These are phyloP conservation scores for Candida montana DNA, from an alignment of 805 yeast genomes.

Conservation along the genomic window DNA sequence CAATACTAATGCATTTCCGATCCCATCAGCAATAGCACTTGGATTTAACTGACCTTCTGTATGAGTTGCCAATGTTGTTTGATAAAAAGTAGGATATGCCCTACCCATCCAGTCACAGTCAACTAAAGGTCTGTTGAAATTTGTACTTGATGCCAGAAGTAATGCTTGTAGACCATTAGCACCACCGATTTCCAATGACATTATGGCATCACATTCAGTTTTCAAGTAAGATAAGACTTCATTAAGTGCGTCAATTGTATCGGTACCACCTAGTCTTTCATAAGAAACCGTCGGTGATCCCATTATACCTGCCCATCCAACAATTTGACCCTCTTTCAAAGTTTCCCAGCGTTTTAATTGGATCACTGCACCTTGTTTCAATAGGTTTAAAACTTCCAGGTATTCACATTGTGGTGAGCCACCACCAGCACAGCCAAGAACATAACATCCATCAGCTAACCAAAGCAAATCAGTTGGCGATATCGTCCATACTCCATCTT, in stretches of 20 bases:
- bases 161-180: conserved; percentile 33
- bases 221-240: conserved; percentile 26
- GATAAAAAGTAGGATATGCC: conserved; percentile 43
- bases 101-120: conserved; percentile 42
- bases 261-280: conserved; percentile 37
- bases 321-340: conserved; percentile 17
- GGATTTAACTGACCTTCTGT: conserved; percentile 20
- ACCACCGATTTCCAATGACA: conserved; percentile 38
- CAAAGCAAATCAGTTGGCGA: conserved; percentile 35
- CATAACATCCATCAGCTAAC: conserved; percentile 36
- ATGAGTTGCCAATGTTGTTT: conserved; percentile 32
- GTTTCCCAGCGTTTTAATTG: conserved; percentile 31
- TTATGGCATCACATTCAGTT: conserved; percentile 26
- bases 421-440: conserved; percentile 46
- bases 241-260: conserved; percentile 21
- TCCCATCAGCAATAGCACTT: conserved; percentile 35
- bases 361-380: conserved; percentile 31
- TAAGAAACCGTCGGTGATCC: conserved; percentile 42
- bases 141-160: conserved; percentile 18
- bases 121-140: conserved; percentile 26
- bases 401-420: conserved; percentile 38
- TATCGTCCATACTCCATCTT: conserved; percentile 33
- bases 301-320: conserved; percentile 32
- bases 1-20: conserved; percentile 34
- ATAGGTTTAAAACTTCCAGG: conserved; percentile 28